Percentiles rank a stretch among this genome's conserved stretches.
phyloP scores from a whole-genome alignment of 192 early-diverging fungal genomes.

The Backusella westeae region DNA sequence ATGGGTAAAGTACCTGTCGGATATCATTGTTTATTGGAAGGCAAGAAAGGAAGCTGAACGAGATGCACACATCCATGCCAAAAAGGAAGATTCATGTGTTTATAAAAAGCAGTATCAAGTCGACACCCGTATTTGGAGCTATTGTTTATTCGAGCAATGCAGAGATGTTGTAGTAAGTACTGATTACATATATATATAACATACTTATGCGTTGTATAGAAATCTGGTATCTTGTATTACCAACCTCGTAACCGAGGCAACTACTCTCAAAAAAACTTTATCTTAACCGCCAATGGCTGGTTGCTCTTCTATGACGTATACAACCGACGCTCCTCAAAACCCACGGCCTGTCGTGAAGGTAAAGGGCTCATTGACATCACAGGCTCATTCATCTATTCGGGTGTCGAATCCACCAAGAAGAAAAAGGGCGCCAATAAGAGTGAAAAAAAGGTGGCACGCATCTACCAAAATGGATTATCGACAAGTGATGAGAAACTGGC shows the following conservation, averaged over 20 bases:
- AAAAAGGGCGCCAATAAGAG: background rate
- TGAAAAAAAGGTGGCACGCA: background rate
- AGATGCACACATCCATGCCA: constrained; percentile 3
- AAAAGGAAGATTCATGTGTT: background rate
- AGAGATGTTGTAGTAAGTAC: constrained; percentile 27
- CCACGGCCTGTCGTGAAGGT: background rate
- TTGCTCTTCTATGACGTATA: constrained; percentile 20
- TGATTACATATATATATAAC: background rate
- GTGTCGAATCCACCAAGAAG: background rate
- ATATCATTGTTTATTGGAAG: constrained; percentile 24
- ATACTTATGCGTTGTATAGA: constrained; percentile 10
- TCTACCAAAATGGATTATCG: constrained; percentile 22
- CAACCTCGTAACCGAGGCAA: constrained; percentile 15
- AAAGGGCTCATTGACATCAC: constrained; percentile 24
- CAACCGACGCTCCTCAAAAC: background rate
- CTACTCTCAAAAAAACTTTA: constrained; percentile 24
- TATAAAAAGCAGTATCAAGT: constrained; percentile 8
- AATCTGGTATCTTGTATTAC: constrained; percentile 29
- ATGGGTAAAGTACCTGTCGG: constrained; percentile 23
- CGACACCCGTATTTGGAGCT: constrained; percentile 32
- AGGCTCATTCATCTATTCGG: constrained; percentile 27
- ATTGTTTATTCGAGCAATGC: constrained; percentile 26
- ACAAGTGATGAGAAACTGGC: constrained; percentile 19
- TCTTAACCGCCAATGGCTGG: constrained; percentile 21
- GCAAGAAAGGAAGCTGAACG: constrained; percentile 26